phyloP scores from a whole-genome alignment of 208 protist species.

The Wallacemonas sp. region DNA sequence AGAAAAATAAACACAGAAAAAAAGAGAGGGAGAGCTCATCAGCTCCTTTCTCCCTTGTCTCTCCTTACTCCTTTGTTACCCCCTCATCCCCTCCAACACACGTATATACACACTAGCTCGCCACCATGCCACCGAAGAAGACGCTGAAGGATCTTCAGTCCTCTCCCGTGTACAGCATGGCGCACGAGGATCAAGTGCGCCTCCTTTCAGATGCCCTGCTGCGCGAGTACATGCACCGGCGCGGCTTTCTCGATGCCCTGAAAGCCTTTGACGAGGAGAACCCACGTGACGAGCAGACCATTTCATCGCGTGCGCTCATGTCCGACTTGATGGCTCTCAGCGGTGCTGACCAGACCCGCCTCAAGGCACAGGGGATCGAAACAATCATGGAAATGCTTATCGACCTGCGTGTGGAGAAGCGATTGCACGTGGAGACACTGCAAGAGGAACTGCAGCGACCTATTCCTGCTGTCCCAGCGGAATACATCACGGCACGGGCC shows the following conservation, averaged over 20 bases:
- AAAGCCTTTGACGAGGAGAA: conserved; percentile 85
- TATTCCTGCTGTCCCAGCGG: conserved; percentile 52
- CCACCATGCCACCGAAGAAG: conserved; percentile 83
- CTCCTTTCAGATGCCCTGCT: conserved; percentile 85
- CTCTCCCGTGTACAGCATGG: conserved; percentile 64
- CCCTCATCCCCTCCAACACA: neutral
- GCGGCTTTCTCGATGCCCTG: conserved; percentile 81
- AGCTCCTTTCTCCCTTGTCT: too few relatives aligned
- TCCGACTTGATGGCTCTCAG: conserved; percentile 82
- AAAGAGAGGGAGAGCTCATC: too few relatives aligned
- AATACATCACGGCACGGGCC: conserved; percentile 27
- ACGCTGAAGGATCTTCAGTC: conserved; percentile 39
- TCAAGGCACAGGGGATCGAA: conserved; percentile 78
- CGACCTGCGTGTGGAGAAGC: conserved; percentile 72
- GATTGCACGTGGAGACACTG: conserved; percentile 47
- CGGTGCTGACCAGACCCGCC: conserved; percentile 35
- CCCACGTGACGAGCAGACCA: conserved; percentile 74
- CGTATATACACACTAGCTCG: too few relatives aligned
- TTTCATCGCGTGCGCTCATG: conserved; percentile 87
- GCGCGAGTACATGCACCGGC: conserved; percentile 92
- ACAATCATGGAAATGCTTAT: conserved; percentile 94
- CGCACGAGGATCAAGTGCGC: conserved; percentile 80
- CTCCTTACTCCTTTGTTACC: too few relatives aligned
- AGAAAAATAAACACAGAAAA: too few relatives aligned
- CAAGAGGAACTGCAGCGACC: conserved; percentile 31